Evolutionary conservation across 345 rosid species (phyloP).

Genomic region (Rhodamnia argentea): DNA sequence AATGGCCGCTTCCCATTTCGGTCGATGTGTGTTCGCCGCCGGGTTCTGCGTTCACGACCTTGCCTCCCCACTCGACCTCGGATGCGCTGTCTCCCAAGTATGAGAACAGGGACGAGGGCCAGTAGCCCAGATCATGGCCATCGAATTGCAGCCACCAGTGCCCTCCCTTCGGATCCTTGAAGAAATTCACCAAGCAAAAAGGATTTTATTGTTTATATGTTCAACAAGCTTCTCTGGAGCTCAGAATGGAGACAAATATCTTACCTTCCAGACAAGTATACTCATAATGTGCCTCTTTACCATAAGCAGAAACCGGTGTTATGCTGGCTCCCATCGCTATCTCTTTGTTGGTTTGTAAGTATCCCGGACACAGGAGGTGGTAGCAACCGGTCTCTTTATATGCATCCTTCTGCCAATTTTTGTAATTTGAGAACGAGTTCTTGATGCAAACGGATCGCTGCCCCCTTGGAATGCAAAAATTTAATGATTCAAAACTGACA

Average conservation of each 20-base stretch:
- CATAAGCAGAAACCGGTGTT: conserved; percentile 31
- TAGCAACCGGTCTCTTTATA: conserved; percentile 51
- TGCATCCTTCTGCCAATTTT: conserved; percentile 29
- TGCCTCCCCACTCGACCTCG: conserved; percentile 53
- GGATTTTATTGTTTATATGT: not conserved
- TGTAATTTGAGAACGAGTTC: not conserved
- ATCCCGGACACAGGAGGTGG: conserved; percentile 43
- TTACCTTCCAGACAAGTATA: conserved; percentile 46
- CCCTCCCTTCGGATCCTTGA: conserved; percentile 43
- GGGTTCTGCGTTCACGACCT: conserved; percentile 33
- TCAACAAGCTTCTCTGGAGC: not conserved
- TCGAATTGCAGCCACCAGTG: conserved; percentile 51
- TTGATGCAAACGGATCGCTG: not conserved
- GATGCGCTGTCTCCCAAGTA: conserved; percentile 41
- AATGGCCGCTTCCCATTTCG: conserved; percentile 45
- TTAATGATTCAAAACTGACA: conserved; percentile 13
- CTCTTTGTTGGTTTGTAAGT: conserved; percentile 35
- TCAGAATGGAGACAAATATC: not conserved
- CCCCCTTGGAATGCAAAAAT: not conserved
- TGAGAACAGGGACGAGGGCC: conserved; percentile 48
- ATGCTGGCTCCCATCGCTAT: conserved; percentile 54
- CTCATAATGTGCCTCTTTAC: conserved; percentile 31
- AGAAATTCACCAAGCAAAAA: not conserved
- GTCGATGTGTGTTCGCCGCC: conserved; percentile 36
- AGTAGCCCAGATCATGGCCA: conserved; percentile 30